phyloP scores from a whole-genome alignment of 192 early-diverging fungal species.

The Coemansia sp. region DNA sequence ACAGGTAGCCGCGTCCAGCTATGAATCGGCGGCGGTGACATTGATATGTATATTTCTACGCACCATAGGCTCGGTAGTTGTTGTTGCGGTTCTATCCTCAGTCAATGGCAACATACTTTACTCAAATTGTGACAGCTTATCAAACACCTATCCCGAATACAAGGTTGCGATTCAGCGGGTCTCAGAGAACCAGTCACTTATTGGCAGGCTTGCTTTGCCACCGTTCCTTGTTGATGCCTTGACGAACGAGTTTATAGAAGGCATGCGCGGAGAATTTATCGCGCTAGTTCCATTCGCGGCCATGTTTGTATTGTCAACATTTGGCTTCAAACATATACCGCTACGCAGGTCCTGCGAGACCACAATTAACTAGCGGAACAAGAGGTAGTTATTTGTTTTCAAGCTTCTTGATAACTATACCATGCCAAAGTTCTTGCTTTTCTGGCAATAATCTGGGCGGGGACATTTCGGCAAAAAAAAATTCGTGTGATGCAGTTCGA shows the following conservation, averaged over 20 bases:
- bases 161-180: slow-evolving; percentile 44
- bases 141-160: slow-evolving; percentile 44
- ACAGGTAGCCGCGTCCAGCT: slow-evolving; percentile 63
- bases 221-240: slow-evolving; percentile 34
- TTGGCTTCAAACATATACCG: slow-evolving; percentile 37
- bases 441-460: no score
- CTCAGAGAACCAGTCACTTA: slow-evolving; percentile 49
- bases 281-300: slow-evolving; percentile 60
- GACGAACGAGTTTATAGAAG: slow-evolving; percentile 55
- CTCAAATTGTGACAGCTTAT: slow-evolving; percentile 12
- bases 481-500: no score
- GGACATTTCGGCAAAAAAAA: no score
- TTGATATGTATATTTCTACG: slow-evolving; percentile 66
- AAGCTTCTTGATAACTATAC: no score
- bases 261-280: slow-evolving; percentile 60
- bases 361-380: slow-evolving; percentile 25
- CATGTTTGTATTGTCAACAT: slow-evolving; percentile 38
- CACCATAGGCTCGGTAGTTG: slow-evolving; percentile 63
- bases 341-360: slow-evolving; percentile 19
- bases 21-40: slow-evolving; percentile 71
- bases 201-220: slow-evolving; percentile 43
- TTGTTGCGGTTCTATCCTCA: slow-evolving; percentile 62
- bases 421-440: no score
- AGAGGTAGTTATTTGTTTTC: neutral
- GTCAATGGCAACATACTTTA: slow-evolving; percentile 65